Base-by-base conservation (phyloP, 2,329 filamentous ascomycete species). In the Fusarium graminum region DNA sequence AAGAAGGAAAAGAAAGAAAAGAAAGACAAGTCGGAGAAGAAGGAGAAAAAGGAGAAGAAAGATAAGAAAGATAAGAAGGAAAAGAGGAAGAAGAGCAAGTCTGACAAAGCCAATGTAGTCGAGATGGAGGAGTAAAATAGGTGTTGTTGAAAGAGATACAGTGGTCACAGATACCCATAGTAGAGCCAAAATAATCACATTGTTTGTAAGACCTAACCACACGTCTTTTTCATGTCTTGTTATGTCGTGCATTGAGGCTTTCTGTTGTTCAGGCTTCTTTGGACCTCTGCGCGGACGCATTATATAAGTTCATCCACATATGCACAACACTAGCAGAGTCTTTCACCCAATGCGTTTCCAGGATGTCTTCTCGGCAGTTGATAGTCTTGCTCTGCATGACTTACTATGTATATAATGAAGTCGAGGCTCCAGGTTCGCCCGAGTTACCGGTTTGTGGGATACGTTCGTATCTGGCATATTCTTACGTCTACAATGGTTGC, bases 111-210 rank as follows among this genome's bases (percentile, higher is more conserved):
- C 26, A 47, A 65, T 36, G 52, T 28, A 43, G 50, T 28, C 9
- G 57, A 63, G 38, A 17, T 55, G 26, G 39, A 50, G 32, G 59
- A 62, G 67, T 67, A 63, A 63, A 44, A 52, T 50, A 40, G 36
- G 53, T n/a, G 32, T 59, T 56, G 17, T 13, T 41, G 34, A 36
- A 36, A 44, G 47, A 56, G 44, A 46, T 38, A 45, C 41, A 52
- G 47, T 49, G 66, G 66, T 52, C 34, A 55, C 45, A 59, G 41
- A 70, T 71, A 69, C 65, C 65, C 65, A 68, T 47, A 68, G 11
- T 52, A 43, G 41, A 63, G 47, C 40, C 42, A 44, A 32, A 14
- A 63, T 26, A 45, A 25, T 28, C 17, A 12, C n/a, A 30, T 45
- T 51, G 17, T 25, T 52, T 43, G n/a, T 44, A 39, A 25, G 32